Evolutionary conservation across 2,329 filamentous ascomycete genomes (phyloP).

Genomic region (Colletotrichum tropicale): DNA sequence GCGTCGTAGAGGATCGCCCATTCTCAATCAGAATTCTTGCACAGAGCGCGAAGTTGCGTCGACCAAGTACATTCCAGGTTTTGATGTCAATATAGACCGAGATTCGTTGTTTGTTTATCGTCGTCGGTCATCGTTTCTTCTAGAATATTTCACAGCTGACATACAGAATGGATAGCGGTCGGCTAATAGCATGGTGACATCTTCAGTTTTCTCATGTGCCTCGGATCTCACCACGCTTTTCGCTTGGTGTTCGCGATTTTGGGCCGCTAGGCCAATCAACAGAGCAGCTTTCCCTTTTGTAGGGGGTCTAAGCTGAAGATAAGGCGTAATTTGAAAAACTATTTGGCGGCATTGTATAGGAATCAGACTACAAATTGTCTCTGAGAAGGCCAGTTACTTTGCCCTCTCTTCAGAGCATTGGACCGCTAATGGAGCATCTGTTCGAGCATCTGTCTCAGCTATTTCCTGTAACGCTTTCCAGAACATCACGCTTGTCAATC

Average conservation of each 20-base stretch:
- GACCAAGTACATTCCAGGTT: fast-evolving
- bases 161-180: no score
- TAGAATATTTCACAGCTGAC: background rate
- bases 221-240: no score
- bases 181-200: no score
- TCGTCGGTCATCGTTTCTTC: background rate
- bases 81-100: fast-evolving
- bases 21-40: background rate
- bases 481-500: no score
- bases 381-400: no score
- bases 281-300: no score
- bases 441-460: no score
- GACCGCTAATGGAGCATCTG: no score
- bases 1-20: fast-evolving
- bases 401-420: no score
- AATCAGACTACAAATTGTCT: fast-evolving
- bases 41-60: fast-evolving
- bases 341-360: fast-evolving
- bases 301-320: no score
- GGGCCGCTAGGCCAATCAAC: fast-evolving
- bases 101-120: background rate
- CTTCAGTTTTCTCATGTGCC: fast-evolving
- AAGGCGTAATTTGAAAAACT: fast-evolving
- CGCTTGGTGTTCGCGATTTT: no score
- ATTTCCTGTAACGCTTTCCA: no score